Evolutionary conservation across 2,329 filamentous ascomycete genomes (phyloP), one percentile per base, ranked within the genome.

Genomic region (Cordyceps cicadae): DNA sequence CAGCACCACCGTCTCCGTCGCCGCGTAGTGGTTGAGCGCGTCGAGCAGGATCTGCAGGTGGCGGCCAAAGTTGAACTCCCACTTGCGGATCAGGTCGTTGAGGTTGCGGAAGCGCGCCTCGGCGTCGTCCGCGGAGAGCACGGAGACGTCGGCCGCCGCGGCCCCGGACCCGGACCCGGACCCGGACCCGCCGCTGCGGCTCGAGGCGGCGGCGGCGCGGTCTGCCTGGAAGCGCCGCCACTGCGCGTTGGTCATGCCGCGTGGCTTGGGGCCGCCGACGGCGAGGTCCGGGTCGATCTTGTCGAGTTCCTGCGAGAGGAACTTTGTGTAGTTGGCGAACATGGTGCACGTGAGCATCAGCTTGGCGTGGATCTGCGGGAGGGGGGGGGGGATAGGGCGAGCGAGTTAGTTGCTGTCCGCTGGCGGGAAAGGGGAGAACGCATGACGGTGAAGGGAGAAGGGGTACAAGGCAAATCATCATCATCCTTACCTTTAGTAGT

Each of bases 261-360:
- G 69, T 4, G 86, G 86, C 64, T 82, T 84, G 63, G 79, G 83
- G 57, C 79, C 75, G 43, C 81, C 24, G 83, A 79, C 49, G 39
- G 39, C 17, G 39, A 96, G 80, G 69, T 95, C 90, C 0, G 90
- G 87, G 69, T 97, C 92, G 19, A 88, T 85, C 65, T 89, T 88
- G 68, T 91, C 86, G 62, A 99, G 84, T 69, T 93, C 91, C 64
- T 90, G 87, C 12, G 90, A 89, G 46, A 97, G 83, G 71, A 89
- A 92, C 65, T 88, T 87, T 34, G 92, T 95, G 76, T 95, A 97
- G 61, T 88, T 86, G 55, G 92, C 91, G 73, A 97, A 99, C 78
- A 96, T 87, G 63, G 88, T 92, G 78, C 94, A 97, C 45, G 93
- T 96, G 66, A 92, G 90, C 86, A 96, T 94, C 54, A 99, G 84